Percentiles rank a stretch among this genome's conserved stretches.
These are phyloP conservation scores for Syzygium syzygioides DNA, from an alignment of 441 rosid species.

Conservation along the genomic window DNA sequence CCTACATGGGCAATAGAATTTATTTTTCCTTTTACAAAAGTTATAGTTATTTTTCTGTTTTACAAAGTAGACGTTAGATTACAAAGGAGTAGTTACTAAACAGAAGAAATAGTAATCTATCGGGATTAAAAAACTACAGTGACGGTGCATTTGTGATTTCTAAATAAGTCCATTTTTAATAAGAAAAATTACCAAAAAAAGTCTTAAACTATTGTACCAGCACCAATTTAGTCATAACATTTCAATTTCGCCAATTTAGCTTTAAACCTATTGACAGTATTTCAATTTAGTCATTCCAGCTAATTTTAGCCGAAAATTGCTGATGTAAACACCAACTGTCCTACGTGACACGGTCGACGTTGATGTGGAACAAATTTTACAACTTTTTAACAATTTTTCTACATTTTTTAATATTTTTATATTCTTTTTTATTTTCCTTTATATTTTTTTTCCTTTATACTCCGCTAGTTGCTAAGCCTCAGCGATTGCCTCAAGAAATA, in stretches of 20 bases:
- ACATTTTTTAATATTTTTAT: too few relatives aligned
- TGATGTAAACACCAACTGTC: background rate
- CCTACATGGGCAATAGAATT: background rate
- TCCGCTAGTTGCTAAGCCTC: too few relatives aligned
- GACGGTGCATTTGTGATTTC: background rate
- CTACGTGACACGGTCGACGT: rapidly evolving
- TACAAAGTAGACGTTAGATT: background rate
- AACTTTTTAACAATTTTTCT: too few relatives aligned
- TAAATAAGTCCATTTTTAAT: background rate
- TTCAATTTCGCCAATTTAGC: too few relatives aligned
- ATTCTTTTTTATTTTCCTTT: too few relatives aligned
- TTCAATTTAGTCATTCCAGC: background rate
- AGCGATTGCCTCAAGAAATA: background rate
- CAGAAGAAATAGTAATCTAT: background rate
- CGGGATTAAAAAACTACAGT: too few relatives aligned
- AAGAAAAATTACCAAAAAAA: too few relatives aligned
- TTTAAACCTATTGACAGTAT: too few relatives aligned
- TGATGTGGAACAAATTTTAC: too few relatives aligned
- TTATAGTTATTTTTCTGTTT: background rate
- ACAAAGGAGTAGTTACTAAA: background rate
- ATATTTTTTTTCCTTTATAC: background rate
- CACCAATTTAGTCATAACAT: too few relatives aligned
- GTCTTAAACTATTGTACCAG: too few relatives aligned
- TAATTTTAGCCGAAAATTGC: background rate
- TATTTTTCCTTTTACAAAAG: too few relatives aligned